Evolutionary conservation across 805 yeast species (phyloP).

Genomic region (Kodamaea kaohsiungensis): DNA sequence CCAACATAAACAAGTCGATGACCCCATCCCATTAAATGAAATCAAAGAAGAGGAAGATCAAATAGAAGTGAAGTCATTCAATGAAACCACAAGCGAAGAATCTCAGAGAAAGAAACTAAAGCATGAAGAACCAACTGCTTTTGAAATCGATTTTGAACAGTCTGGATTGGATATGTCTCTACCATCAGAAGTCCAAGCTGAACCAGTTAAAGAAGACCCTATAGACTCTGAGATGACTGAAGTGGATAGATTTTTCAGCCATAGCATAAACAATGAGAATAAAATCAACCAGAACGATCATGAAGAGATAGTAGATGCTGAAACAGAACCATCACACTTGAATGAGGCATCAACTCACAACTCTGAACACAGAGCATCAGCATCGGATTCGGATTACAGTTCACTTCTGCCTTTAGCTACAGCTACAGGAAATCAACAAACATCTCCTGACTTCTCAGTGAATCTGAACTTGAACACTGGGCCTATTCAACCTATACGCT

Average conservation of each 20-base stretch:
- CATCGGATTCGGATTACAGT: not conserved
- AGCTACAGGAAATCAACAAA: not conserved
- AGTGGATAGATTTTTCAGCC: conserved; percentile 6
- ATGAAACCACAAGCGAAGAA: not conserved
- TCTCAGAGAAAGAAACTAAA: not conserved
- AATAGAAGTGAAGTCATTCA: not conserved
- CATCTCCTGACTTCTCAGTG: not conserved
- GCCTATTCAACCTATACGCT: not conserved
- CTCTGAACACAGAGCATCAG: too few relatives aligned
- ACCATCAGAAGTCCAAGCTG: not conserved
- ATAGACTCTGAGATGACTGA: conserved; percentile 4
- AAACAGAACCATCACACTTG: not conserved
- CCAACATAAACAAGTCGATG: not conserved
- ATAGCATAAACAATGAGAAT: conserved; percentile 3
- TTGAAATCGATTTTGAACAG: not conserved
- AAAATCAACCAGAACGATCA: not conserved
- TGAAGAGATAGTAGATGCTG: not conserved
- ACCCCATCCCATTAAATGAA: not conserved
- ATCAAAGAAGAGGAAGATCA: conserved; percentile 3
- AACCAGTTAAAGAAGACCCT: not conserved
- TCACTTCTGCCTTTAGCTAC: not conserved
- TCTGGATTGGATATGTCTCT: not conserved
- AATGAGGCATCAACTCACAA: too few relatives aligned
- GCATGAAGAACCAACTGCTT: not conserved
- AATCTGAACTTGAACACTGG: not conserved